Evolutionary conservation across 2,329 filamentous ascomycete species (phyloP).

Genomic region (Neurospora crassa): DNA sequence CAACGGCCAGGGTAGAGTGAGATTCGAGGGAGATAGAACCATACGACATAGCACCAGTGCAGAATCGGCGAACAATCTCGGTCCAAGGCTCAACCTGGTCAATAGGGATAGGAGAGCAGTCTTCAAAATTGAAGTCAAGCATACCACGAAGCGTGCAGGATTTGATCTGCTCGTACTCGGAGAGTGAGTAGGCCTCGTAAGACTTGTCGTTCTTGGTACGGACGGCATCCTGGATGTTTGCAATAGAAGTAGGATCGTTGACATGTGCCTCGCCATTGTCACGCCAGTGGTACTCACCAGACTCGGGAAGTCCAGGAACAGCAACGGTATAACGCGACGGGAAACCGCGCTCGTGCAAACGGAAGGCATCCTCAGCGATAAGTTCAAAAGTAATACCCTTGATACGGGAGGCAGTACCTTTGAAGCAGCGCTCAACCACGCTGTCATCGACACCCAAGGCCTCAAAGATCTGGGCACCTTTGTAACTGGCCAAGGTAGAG

Average conservation of each 20-base stretch:
- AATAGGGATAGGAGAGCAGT: slow-evolving; percentile 74
- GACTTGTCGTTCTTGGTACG: slow-evolving; percentile 98
- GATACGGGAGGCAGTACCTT: slow-evolving; percentile 87
- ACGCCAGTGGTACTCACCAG: slow-evolving; percentile 97
- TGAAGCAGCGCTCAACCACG: slow-evolving; percentile 91
- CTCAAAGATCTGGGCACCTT: slow-evolving; percentile 96
- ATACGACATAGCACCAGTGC: slow-evolving; percentile 97
- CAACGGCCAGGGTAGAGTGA: slow-evolving; percentile 88
- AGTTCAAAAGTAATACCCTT: slow-evolving; percentile 88
- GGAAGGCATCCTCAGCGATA: slow-evolving; percentile 89
- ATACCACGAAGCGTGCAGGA: slow-evolving; percentile 89
- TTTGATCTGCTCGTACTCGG: slow-evolving; percentile 94
- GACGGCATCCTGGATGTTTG: slow-evolving; percentile 94
- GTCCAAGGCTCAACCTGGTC: slow-evolving; percentile 98
- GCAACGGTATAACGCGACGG: slow-evolving; percentile 68
- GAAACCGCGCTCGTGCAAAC: slow-evolving; percentile 89
- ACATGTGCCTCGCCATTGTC: slow-evolving; percentile 92
- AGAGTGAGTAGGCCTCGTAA: slow-evolving; percentile 89
- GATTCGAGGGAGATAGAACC: slow-evolving; percentile 98
- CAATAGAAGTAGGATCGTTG: slow-evolving; percentile 90
- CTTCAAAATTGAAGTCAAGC: slow-evolving; percentile 93
- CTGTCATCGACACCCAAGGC: slow-evolving; percentile 86
- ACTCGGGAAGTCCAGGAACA: slow-evolving; percentile 75
- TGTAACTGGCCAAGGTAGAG: slow-evolving; percentile 90
- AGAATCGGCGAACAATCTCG: slow-evolving; percentile 92